Base-by-base conservation (phyloP, 176 grass and related monocot species). In the Hsuehochloa calcarea region DNA sequence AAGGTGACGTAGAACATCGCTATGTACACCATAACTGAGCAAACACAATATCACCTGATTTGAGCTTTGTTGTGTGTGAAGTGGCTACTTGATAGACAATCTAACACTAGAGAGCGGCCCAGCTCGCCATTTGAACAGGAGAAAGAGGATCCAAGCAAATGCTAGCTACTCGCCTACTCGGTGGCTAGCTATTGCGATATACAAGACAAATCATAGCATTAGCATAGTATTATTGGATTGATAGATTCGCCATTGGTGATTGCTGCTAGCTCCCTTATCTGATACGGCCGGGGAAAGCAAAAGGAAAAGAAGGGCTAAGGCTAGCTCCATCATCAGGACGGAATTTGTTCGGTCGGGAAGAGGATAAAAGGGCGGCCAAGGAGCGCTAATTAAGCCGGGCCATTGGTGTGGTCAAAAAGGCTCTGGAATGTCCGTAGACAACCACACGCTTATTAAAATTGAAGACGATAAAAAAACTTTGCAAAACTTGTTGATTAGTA, bases 161-260 rank as follows among this genome's bases (percentile, higher is more conserved):
- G 54, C 52, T 22, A 55, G 17, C 19, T 5, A 0, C 15, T 51
- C 49, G 49, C 49, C 49, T 5, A 51, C 49, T 17, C 49, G 15
- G 15, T 2, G 19, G 51, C 51, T 54, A 20, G 51, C 17, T 58
- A n/a, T 1, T 10, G 54, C 54, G 54, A 56, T 22, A 10, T 58
- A 10, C 54, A n/a, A 10, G 54, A 58, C 54, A n/a, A 8, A 20
- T 4, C 54, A n/a, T n/a, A n/a, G 54, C 68, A 84, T 75, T 66
- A 75, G 1, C 54, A n/a, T n/a, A n/a, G 54, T 55, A 84, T 75
- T 75, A 75, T 75, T 65, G 82, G 44, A 52, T 65, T 1, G 66
- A 75, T 65, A 75, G 59, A 84, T 84, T 84, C 82, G n/a, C 59
- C 70, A 84, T 39, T 52, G 59, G 20, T 43, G 70, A 73, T 12